Base-by-base conservation (phyloP, 768 basidiomycete genomes). In the Pulveroboletus sp. region DNA sequence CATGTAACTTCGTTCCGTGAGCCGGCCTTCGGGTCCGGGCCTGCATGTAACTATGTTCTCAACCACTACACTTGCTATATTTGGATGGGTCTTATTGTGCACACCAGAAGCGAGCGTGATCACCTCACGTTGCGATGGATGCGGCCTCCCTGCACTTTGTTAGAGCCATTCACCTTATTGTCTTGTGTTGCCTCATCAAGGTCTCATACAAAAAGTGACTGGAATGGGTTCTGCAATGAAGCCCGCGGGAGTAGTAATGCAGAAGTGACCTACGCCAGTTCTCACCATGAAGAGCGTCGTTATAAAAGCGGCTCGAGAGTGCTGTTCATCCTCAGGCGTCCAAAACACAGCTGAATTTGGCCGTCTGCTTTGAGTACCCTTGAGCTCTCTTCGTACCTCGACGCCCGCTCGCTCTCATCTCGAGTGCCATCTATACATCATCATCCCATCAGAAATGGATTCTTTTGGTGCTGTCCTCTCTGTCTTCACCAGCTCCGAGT, bases 11-110 rank as follows among this genome's bases (percentile, higher is more conserved):
- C 15, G 32, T 14, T 14, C 12, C 12, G 14, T 15, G 3, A 8
- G 27, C 27, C 8, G 27, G 8, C 6, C 27, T 28, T 28, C 27
- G 27, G 27, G 2, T 28, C 32, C 32, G 32, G 32, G 12, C 14
- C 32, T 21, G 3, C 21, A 21, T 21, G 21, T 21, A 32, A 4
- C 31, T 10, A 33, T 15, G 6, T 33, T 14, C 3, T 18, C 8
- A 36, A 60, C 51, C 24, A 60, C 56, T 63, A 56, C 26, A 50
- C 47, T 56, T 64, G 21, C 63, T 43, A 2, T 3, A 58, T 64
- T 51, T 49, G 56, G 63, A 40, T 7, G 30, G 6, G 18, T 31
- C 28, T 52, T 56, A 64, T 64, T 64, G 63, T 63, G 9, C 40
- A 33, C 1, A 37, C 28, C 15, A 15, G 30, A 51, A 50, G 46